Evolutionary conservation across 306 rosid species (phyloP).

Genomic region (Potentilla sterilis): DNA sequence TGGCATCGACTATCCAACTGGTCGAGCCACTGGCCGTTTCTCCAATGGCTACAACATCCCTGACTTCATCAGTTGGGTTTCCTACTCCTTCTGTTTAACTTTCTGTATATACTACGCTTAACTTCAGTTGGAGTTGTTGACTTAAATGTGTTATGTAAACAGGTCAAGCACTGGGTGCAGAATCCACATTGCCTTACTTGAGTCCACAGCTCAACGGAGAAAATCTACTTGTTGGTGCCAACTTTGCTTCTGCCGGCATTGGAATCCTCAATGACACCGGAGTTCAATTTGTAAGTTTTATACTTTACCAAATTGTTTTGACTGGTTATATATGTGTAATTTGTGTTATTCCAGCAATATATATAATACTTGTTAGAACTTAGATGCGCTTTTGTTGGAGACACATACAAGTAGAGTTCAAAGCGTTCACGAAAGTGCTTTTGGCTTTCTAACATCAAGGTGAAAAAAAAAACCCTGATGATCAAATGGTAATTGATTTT

Average conservation of each 20-base stretch:
- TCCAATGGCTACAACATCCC: constrained; percentile 91
- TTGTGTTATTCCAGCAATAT: neutral
- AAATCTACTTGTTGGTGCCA: constrained; percentile 72
- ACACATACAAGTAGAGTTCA: neutral
- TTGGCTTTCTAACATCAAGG: neutral
- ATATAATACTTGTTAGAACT: neutral
- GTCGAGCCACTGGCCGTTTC: constrained; percentile 81
- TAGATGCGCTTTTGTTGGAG: neutral
- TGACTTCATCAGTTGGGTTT: constrained; percentile 58
- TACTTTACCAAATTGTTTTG: neutral
- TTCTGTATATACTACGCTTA: neutral
- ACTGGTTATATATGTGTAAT: no score
- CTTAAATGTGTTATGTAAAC: neutral
- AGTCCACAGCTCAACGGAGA: constrained; percentile 56
- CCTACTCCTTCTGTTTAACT: neutral
- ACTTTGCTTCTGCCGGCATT: constrained; percentile 92
- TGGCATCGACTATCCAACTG: constrained; percentile 74
- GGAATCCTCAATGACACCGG: constrained; percentile 94
- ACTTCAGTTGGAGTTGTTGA: neutral
- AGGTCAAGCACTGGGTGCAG: constrained; percentile 68
- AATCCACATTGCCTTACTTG: constrained; percentile 63
- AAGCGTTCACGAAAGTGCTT: neutral
- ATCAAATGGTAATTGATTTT: neutral
- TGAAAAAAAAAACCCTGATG: neutral
- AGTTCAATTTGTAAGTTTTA: constrained; percentile 58